Conservation (phyloP, 129 eudicot species). For the Arctium minus region DNA sequence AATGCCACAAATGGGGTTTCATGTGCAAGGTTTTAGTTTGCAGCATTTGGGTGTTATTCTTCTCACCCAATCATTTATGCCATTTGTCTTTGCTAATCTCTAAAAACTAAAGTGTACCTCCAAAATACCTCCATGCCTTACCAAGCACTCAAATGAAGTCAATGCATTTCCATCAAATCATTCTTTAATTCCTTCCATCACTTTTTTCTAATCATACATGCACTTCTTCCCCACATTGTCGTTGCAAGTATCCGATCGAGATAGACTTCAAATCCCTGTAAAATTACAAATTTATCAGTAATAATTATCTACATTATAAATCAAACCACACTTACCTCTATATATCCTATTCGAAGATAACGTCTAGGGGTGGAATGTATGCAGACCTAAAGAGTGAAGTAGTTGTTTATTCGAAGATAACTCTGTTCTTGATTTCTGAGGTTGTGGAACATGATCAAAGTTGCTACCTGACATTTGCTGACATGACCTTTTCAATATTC, state of each 20-base stretch:
- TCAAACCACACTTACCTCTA: neutral
- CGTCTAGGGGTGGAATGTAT: neutral
- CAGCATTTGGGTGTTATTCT: slow-evolving; percentile 22
- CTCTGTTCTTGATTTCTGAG: no score
- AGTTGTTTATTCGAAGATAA: no score
- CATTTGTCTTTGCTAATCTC: slow-evolving; percentile 27
- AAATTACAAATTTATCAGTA: neutral
- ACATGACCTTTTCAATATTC: no score
- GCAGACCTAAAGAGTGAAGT: neutral
- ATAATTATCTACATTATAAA: neutral
- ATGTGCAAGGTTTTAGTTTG: slow-evolving; percentile 29
- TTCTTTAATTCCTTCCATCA: neutral
- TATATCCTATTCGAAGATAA: neutral
- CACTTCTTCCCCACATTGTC: neutral
- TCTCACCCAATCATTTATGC: slow-evolving; percentile 41
- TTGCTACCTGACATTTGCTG: no score
- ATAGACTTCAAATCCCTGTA: neutral
- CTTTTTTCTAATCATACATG: neutral
- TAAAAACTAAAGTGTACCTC: slow-evolving; percentile 30
- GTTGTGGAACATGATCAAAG: no score
- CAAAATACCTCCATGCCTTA: slow-evolving; percentile 34
- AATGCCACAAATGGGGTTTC: slow-evolving; percentile 35
- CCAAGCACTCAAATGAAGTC: slow-evolving; percentile 25
- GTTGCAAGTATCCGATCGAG: neutral
- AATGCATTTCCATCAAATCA: slow-evolving; percentile 24